Conservation (phyloP, 2,329 filamentous ascomycete species). For the Samsoniella hepiali region DNA sequence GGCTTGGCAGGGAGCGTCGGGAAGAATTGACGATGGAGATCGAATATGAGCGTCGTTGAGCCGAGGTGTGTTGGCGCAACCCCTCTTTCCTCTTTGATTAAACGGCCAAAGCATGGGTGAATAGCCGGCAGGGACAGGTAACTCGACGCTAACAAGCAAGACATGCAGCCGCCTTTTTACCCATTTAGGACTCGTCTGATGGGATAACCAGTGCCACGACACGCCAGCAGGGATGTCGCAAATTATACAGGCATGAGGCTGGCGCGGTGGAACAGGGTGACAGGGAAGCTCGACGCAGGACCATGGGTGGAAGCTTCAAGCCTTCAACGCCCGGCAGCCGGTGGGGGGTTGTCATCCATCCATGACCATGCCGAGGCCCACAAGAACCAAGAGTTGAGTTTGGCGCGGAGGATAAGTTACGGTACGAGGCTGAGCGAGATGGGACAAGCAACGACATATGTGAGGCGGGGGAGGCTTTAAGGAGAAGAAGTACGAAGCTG, state of each 20-base stretch:
- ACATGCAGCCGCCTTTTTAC: conserved; percentile 16
- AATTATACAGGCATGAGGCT: conserved; percentile 7
- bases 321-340: background rate
- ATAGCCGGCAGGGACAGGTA: conserved; percentile 1
- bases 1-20: conserved; percentile 10
- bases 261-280: background rate
- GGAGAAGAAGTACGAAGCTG: background rate
- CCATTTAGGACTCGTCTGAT: conserved; percentile 16
- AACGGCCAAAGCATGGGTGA: conserved; percentile 14
- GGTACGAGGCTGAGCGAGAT: background rate
- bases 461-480: background rate
- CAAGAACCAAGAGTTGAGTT: background rate
- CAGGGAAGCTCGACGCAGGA: conserved; percentile 5
- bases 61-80: conserved; percentile 16
- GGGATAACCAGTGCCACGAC: background rate
- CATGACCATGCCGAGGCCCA: background rate
- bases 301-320: background rate
- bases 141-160: conserved; percentile 8
- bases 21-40: conserved; percentile 15
- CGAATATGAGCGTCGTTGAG: conserved; percentile 9
- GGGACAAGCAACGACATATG: background rate
- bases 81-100: conserved; percentile 14
- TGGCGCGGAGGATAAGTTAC: background rate
- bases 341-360: conserved; percentile 6
- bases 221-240: background rate